Evolutionary conservation across 106 monocot species (phyloP), one percentile per base, ranked within the genome.

Genomic region (Dioscorea alata): DNA sequence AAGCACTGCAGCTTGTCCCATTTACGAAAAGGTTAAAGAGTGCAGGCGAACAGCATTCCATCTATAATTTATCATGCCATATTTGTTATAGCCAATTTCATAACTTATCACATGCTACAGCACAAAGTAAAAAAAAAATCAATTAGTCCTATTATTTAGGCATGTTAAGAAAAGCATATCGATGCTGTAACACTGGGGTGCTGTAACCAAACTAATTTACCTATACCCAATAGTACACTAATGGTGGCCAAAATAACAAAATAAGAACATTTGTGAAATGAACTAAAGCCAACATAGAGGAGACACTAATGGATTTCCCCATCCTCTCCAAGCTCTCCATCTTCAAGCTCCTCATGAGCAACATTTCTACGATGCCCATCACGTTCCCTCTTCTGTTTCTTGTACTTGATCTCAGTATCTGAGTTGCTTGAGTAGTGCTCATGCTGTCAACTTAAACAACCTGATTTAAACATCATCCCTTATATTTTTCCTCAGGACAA

Each of bases 241-340:
- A 42, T 42, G 42, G 9, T 42, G 10, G 42, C 31, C 49, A 65
- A 54, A 15, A 54, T 5, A 54, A 54, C 15, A 5, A 54, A 4
- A 54, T 5, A 54, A 5, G 0, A 54, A 16, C 54, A 54, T 18
- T 28, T 28, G 28, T 28, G 28, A 28, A 28, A 28, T 28, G 28
- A 28, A 28, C 28, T 28, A 28, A 28, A 16, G 19, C 54, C 15
- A 19, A 54, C n/a, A 18, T 2, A 54, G 54, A 5, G 1, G 17
- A 17, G 17, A 17, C n/a, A 60, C 69, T 88, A 92, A 80, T 76
- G 74, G 28, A 93, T 90, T 75, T 99, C 93, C 61, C 93, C 93
- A 85, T 99, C 99, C 74, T 93, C 99, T 58, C 93, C 99, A 69
- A 99, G 71, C 67, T 99, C 99, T 8, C 99, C 99, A 80, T 99